phyloP scores from a whole-genome alignment of 2,329 filamentous ascomycete genomes.

The Paramyrothecium sp. region DNA sequence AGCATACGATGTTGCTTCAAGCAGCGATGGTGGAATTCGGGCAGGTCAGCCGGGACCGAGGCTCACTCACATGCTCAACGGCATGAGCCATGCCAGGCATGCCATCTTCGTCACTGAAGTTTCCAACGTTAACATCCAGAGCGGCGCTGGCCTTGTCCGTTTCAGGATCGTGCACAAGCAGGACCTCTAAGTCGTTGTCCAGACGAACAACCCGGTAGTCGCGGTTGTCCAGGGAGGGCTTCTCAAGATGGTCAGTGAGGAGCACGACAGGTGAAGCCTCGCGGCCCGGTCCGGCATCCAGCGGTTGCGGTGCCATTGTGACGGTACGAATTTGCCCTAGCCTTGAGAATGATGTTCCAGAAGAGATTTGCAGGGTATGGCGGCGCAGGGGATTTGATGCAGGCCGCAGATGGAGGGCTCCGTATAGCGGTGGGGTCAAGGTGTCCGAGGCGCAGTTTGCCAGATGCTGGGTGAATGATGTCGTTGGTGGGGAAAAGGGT shows the following conservation, averaged over 20 bases:
- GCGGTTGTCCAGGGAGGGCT: constrained; percentile 80
- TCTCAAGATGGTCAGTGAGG: constrained; percentile 73
- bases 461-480: background rate
- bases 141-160: constrained; percentile 97
- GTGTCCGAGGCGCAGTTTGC: background rate
- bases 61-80: constrained; percentile 72
- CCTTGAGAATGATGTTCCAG: background rate
- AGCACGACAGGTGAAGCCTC: constrained; percentile 27
- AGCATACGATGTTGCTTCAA: too few relatives aligned
- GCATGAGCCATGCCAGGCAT: constrained; percentile 96
- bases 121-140: constrained; percentile 93
- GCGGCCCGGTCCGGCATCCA: constrained; percentile 26
- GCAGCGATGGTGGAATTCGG: background rate
- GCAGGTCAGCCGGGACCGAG: constrained; percentile 4
- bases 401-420: background rate
- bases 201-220: constrained; percentile 85
- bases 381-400: background rate
- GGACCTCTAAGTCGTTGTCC: constrained; percentile 81
- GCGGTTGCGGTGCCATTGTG: constrained; percentile 32
- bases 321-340: constrained; percentile 1
- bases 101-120: constrained; percentile 86
- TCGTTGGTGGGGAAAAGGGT: background rate
- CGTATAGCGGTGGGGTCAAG: background rate
- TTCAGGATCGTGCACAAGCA: constrained; percentile 89
- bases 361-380: background rate